Percentiles rank a stretch among this genome's conserved stretches.
phyloP scores from a whole-genome alignment of 768 basidiomycete genomes.

The Dacryopinax spathularia region DNA sequence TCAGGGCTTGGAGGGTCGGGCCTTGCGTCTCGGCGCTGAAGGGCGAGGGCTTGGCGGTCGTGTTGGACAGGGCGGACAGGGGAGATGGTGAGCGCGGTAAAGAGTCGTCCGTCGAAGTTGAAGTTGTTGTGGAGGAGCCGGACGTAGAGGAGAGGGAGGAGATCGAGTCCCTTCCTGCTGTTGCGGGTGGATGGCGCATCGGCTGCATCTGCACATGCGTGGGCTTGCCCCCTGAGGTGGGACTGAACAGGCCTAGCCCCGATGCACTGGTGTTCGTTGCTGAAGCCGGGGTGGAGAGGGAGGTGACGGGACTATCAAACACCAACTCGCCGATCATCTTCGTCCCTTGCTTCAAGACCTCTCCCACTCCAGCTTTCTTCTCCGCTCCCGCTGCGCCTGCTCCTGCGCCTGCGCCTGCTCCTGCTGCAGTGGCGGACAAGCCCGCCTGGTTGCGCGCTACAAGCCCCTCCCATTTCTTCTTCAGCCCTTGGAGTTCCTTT shows the following conservation, averaged over 20 bases:
- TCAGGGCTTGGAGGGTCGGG: neutral
- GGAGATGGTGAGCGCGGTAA: neutral
- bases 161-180: neutral
- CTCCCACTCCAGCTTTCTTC: neutral
- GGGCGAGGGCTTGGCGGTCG: neutral
- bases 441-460: slow-evolving; percentile 23
- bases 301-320: neutral
- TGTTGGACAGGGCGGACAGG: neutral
- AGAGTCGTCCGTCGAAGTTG: neutral
- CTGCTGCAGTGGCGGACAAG: neutral
- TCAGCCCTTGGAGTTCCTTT: slow-evolving; percentile 55
- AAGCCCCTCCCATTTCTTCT: slow-evolving; percentile 73
- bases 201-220: slow-evolving; percentile 1
- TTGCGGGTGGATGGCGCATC: neutral
- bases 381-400: neutral
- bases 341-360: neutral
- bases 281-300: neutral
- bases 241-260: neutral
- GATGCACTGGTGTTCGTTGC: neutral
- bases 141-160: neutral
- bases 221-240: neutral
- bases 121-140: neutral
- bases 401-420: neutral
- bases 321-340: neutral
- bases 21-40: neutral